phyloP scores from a whole-genome alignment of 2,329 filamentous ascomycete genomes.

The Neopestalotiopsis sp. region DNA sequence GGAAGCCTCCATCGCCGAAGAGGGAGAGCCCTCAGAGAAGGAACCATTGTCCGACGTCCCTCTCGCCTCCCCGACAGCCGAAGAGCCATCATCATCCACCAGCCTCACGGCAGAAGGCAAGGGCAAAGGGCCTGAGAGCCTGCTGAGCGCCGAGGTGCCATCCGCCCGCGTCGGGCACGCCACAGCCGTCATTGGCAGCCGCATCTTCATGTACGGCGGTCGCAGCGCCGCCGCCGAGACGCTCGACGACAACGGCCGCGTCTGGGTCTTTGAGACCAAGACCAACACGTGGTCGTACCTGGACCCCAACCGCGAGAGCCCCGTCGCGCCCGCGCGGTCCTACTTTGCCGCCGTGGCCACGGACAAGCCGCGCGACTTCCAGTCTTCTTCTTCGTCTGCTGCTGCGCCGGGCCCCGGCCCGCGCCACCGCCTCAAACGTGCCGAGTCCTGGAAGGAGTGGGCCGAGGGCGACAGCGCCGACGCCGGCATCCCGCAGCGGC shows the following conservation, averaged over 20 bases:
- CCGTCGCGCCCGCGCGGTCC: slow-evolving; percentile 68
- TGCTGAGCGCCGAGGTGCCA: slow-evolving; percentile 54
- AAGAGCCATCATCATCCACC: slow-evolving; percentile 22
- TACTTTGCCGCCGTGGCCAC: slow-evolving; percentile 69
- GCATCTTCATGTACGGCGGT: slow-evolving; percentile 83
- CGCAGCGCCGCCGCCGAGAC: slow-evolving; percentile 74
- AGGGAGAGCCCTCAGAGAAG: slow-evolving; percentile 49
- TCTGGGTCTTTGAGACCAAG: slow-evolving; percentile 78
- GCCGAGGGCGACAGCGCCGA: slow-evolving; percentile 58
- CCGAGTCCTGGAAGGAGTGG: slow-evolving; percentile 60
- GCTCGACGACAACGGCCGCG: slow-evolving; percentile 73
- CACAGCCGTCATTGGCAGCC: slow-evolving; percentile 68
- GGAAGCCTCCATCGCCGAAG: slow-evolving; percentile 58
- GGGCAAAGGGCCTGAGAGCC: slow-evolving; percentile 45
- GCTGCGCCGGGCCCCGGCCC: background rate
- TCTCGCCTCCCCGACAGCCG: slow-evolving; percentile 35
- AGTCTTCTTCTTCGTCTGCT: slow-evolving; percentile 17
- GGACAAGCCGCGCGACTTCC: slow-evolving; percentile 60
- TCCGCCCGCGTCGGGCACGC: slow-evolving; percentile 75
- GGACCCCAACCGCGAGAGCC: slow-evolving; percentile 55
- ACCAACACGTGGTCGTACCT: slow-evolving; percentile 69
- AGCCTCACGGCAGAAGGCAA: slow-evolving; percentile 27
- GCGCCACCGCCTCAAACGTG: slow-evolving; percentile 36
- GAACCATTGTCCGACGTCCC: slow-evolving; percentile 47
- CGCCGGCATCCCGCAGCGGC: slow-evolving; percentile 63